Evolutionary conservation across 108 stramenopile genomes (phyloP).

Genomic region (Skeletonema menzelii): DNA sequence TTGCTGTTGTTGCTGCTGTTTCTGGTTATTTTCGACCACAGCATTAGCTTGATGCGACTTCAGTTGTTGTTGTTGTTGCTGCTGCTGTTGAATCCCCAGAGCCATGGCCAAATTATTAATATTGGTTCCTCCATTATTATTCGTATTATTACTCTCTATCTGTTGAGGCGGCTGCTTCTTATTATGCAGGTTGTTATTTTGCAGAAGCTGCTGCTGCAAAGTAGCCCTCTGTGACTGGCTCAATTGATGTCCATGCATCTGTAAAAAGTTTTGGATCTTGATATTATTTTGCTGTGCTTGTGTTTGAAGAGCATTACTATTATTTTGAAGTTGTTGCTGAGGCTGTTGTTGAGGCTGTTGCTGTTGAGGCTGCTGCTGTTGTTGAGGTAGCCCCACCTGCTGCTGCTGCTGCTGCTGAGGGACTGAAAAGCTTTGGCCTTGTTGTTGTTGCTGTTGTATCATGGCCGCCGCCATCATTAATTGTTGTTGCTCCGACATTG

Average conservation of each 20-base stretch:
- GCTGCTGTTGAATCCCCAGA: not conserved
- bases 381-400: slow-evolving; percentile 45
- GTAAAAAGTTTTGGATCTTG: slow-evolving; percentile 30
- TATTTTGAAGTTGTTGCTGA: slow-evolving; percentile 17
- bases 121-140: not conserved
- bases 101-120: not conserved
- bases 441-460: slow-evolving; percentile 24
- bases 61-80: not conserved
- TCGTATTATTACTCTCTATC: not conserved
- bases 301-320: slow-evolving; percentile 48
- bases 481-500: slow-evolving; percentile 16
- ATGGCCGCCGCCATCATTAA: slow-evolving; percentile 12
- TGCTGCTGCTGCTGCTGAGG: slow-evolving; percentile 11
- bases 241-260: slow-evolving; percentile 28
- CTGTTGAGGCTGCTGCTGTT: not conserved
- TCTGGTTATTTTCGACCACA: not conserved
- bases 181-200: slow-evolving; percentile 2
- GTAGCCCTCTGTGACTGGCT: slow-evolving; percentile 24
- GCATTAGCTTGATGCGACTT: not conserved
- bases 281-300: slow-evolving; percentile 32
- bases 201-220: slow-evolving; percentile 21
- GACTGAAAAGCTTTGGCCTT: not conserved
- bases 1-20: not conserved
- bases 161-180: not conserved
- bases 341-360: not conserved